Evolutionary conservation across 208 protist genomes (phyloP), one percentile per base, ranked within the genome.

Genomic region (Acanthamoeba castellanii): DNA sequence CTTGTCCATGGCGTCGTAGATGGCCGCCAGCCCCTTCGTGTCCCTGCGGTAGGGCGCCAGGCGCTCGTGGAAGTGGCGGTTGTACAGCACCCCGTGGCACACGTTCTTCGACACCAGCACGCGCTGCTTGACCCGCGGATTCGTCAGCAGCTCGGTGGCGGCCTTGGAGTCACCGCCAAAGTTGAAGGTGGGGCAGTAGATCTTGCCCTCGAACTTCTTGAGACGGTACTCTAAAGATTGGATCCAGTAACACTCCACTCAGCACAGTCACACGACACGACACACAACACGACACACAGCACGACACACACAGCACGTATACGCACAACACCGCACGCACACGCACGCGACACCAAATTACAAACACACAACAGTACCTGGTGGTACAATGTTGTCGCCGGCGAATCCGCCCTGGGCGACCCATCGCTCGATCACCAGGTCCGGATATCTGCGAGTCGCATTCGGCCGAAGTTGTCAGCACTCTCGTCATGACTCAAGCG

Each of bases 81-180:
- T 37, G 78, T 87, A 87, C 37, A 87, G 45, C 78, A 87, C 78
- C 9, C 78, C 78, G 47, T 87, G 78, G 50, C 78, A 87, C 42
- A 87, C 78, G 78, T 87, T 87, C 78, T 87, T 87, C 22, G 78
- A 87, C n/a, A 87, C 78, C 45, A 87, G 50, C 3, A 87, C 4
- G 2, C 78, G 78, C 45, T 87, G 11, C 37, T 59, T 20, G 37
- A 87, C 78, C 4, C 78, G 78, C 78, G 42, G 47, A 11, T 7
- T 64, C 9, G 30, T 87, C 47, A 87, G 22, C 47, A 87, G 16
- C 78, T 52, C 78, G n/a, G 50, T 87, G 42, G 78, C 78, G 47
- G n/a, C 50, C 50, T 32, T 50, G 47, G 47, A 61, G 47, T 87
- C 78, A 3, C 78, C 78, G 42, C 78, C 78, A 87, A 87, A 87